Evolutionary conservation across 257 asterid species (phyloP).

Genomic region (Solanum piurae): DNA sequence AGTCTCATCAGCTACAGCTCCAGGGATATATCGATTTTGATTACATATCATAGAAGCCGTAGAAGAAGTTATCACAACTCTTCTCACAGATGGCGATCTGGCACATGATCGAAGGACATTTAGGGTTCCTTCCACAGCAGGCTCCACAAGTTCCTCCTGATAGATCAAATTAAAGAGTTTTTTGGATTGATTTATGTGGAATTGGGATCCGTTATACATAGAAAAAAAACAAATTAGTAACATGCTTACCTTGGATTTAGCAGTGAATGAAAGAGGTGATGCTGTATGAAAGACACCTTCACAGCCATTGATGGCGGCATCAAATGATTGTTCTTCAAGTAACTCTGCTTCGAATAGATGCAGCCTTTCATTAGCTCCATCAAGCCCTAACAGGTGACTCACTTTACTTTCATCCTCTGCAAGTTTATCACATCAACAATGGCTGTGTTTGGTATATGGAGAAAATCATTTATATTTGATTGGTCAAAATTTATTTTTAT

Average conservation of each 20-base stretch:
- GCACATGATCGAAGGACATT: constrained; percentile 39
- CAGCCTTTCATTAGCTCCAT: constrained; percentile 51
- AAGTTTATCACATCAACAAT: not conserved
- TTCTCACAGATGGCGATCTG: constrained; percentile 13
- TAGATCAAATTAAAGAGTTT: not conserved
- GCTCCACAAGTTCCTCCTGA: constrained; percentile 40
- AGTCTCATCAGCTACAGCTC: constrained; percentile 36
- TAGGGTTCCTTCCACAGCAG: constrained; percentile 48
- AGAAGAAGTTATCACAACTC: constrained; percentile 50
- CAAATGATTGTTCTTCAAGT: constrained; percentile 42
- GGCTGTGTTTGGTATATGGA: no score
- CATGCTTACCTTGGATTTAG: constrained; percentile 19
- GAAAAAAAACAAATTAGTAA: not conserved
- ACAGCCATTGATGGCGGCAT: constrained; percentile 42
- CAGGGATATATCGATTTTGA: constrained; percentile 2
- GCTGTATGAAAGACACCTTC: constrained; percentile 54
- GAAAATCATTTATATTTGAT: no score
- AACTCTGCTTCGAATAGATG: constrained; percentile 35
- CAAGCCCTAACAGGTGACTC: constrained; percentile 30
- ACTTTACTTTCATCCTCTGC: constrained; percentile 39
- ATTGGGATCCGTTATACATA: not conserved
- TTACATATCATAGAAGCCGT: constrained; percentile 16
- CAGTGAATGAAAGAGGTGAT: constrained; percentile 27
- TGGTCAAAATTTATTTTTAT: no score
- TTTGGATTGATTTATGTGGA: not conserved